Evolutionary conservation across 176 grass and related monocot species (phyloP), one percentile per base, ranked within the genome.

Genomic region (Aegilops sharonensis): DNA sequence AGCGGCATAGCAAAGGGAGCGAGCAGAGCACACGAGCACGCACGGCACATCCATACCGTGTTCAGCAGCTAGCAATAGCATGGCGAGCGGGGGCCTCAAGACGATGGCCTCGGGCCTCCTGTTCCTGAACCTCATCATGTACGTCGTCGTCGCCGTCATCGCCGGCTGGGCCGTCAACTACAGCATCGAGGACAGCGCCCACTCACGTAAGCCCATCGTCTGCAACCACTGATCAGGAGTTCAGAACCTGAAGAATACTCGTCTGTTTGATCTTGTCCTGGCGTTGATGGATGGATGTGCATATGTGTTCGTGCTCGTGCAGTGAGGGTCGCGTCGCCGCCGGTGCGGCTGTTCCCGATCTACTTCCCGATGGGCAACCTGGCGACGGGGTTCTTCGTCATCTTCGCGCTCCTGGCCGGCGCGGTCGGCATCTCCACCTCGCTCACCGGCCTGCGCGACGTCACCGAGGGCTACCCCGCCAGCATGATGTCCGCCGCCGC

Each of bases 301-400:
- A 34, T 34, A 5, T 34, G 5, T 34, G 34, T 34, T 34, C 34
- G 34, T 34, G 34, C 34, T 34, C 34, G 34, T 34, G 27, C 87
- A 98, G 97, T 90, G 62, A 27, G 62, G 66, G 78, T 81, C 50
- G 59, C 64, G 72, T 42, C 84, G 80, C 64, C 87, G 40, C 89
- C 94, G 34, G 94, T 88, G 81, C 84, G 67, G 0, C 80, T 98
- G 86, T 98, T 98, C 84, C 97, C 97, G 50, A 94, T 98, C 91
- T 96, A 98, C 84, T 98, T 94, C 86, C 97, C 97, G 17, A 94
- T 98, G 10, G 97, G 97, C 65, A 98, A 98, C 87, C 37, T 95
- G 6, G 93, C 94, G 24, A 98, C 97, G 40, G 97, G 97, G 25
- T 98, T 98, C 87, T 98, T 95, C 72, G 87, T 95, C 75, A 98